Conservation (phyloP, 441 rosid genomes). For the Viola pubescens region DNA sequence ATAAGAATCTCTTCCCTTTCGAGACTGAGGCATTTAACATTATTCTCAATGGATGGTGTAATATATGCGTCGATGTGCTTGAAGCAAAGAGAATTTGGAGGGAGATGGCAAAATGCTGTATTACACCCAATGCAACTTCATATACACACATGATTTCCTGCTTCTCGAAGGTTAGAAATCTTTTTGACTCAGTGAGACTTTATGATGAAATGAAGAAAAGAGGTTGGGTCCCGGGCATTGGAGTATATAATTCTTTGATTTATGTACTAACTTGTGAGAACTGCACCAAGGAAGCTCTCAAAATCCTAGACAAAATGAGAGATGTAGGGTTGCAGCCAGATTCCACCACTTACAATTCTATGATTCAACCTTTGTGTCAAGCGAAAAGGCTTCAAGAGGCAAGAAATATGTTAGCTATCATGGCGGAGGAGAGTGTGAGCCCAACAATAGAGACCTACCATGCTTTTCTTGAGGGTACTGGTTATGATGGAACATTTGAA, state of each 20-base stretch:
- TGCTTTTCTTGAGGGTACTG: slow-evolving; percentile 47
- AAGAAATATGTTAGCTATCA: slow-evolving; percentile 43
- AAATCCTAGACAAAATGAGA: slow-evolving; percentile 51
- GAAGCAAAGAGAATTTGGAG: slow-evolving; percentile 91
- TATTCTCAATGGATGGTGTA: slow-evolving; percentile 78
- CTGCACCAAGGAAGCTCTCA: slow-evolving; percentile 59
- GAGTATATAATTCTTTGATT: slow-evolving; percentile 63
- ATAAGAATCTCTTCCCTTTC: slow-evolving; percentile 66
- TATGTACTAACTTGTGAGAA: slow-evolving; percentile 60
- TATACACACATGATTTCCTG: slow-evolving; percentile 66
- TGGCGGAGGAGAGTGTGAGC: slow-evolving; percentile 45
- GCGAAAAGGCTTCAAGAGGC: slow-evolving; percentile 49
- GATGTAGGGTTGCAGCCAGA: slow-evolving; percentile 47
- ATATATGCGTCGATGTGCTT: slow-evolving; percentile 41
- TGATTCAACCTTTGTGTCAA: slow-evolving; percentile 62
- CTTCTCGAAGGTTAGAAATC: slow-evolving; percentile 71
- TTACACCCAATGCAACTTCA: slow-evolving; percentile 54
- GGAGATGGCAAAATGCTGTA: slow-evolving; percentile 64
- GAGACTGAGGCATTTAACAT: slow-evolving; percentile 55
- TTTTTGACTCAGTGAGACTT: slow-evolving; percentile 78
- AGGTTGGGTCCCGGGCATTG: slow-evolving; percentile 49
- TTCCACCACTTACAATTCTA: slow-evolving; percentile 56
- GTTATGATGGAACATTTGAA: slow-evolving; percentile 42
- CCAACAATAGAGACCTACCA: slow-evolving; percentile 62
- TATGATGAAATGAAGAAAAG: slow-evolving; percentile 85